Base-by-base conservation (phyloP, 139 green algal species). In the Bryopsis sp. region DNA sequence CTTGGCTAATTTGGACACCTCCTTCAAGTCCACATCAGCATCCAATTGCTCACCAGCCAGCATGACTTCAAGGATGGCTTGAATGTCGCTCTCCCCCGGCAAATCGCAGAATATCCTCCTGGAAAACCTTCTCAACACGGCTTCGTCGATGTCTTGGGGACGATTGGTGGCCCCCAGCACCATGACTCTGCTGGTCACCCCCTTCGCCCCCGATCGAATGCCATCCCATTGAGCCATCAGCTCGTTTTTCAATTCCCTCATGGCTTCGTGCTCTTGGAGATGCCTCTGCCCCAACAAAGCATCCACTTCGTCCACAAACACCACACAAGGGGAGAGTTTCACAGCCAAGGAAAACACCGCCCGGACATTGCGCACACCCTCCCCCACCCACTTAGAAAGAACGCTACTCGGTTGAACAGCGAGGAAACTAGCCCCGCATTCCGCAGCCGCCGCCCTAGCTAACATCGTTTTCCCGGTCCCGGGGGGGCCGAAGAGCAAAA, bases 191-290 rank as follows among this genome's bases (percentile, higher is more conserved):
- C 83, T 89, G 43, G 43, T 26, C 11, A 19, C 19, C 15, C 43
- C 11, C 11, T 11, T 19, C 11, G 15, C 43, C 43, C 43, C 43
- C 19, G 43, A 54, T 48, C 73, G 72, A 47, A 89, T 72, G 32
- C 84, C 84, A 64, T 90, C 84, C 84, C 84, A 90, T 48, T 77
- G 72, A 7, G 64, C 39, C 76, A 89, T 86, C 47, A 86, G 84
- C 73, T 91, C 85, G 68, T 80, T 91, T 72, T 90, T 90, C 43
- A 90, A 77, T 67, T 86, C 85, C 38, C 82, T 73, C 68, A 86
- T 81, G 2, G 85, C 84, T 66, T 85, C 80, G 70, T 91, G 84
- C 75, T 90, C 84, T 54, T 54, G 43, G 15, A 54, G 11, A 19
- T 11, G 11, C 43, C 43, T 11, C 19, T 54, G 43, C 15, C 74